Percentiles rank a stretch among this genome's conserved stretches.
phyloP scores from a whole-genome alignment of 2,329 filamentous ascomycete genomes.

The Metarhizium guizhouense region DNA sequence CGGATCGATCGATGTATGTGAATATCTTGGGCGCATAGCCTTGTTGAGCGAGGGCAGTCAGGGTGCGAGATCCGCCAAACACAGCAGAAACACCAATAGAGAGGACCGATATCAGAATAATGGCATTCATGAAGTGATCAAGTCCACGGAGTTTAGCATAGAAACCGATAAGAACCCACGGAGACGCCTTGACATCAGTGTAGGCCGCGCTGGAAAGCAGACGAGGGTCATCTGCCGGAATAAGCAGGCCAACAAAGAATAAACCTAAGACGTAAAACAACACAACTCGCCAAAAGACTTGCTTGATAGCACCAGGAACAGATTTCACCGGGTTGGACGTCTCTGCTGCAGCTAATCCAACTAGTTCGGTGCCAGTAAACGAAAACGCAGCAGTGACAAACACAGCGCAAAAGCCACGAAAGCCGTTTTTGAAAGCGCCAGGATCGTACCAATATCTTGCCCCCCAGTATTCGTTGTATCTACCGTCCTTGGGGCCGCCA shows the following conservation, averaged over 20 bases:
- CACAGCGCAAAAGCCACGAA: constrained; percentile 59
- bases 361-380: constrained; percentile 59
- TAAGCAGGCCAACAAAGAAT: constrained; percentile 38
- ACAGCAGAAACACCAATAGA: constrained; percentile 46
- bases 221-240: constrained; percentile 31
- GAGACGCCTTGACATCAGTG: constrained; percentile 30
- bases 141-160: constrained; percentile 38
- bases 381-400: constrained; percentile 64
- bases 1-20: constrained; percentile 43
- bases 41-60: constrained; percentile 46
- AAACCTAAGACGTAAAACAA: constrained; percentile 41
- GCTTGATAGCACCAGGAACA: constrained; percentile 71
- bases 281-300: constrained; percentile 50
- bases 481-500: constrained; percentile 39
- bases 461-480: constrained; percentile 33
- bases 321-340: constrained; percentile 58
- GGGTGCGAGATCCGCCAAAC: constrained; percentile 46
- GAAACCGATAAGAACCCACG: constrained; percentile 41
- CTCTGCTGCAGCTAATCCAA: constrained; percentile 63
- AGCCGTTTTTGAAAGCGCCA: constrained; percentile 56
- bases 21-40: constrained; percentile 46
- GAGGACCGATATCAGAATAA: constrained; percentile 45
- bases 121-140: constrained; percentile 43
- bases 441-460: constrained; percentile 33
- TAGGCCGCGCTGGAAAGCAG: constrained; percentile 39